Conservation (phyloP, 2,329 filamentous ascomycete genomes). For the Apiospora rasikravindrae region DNA sequence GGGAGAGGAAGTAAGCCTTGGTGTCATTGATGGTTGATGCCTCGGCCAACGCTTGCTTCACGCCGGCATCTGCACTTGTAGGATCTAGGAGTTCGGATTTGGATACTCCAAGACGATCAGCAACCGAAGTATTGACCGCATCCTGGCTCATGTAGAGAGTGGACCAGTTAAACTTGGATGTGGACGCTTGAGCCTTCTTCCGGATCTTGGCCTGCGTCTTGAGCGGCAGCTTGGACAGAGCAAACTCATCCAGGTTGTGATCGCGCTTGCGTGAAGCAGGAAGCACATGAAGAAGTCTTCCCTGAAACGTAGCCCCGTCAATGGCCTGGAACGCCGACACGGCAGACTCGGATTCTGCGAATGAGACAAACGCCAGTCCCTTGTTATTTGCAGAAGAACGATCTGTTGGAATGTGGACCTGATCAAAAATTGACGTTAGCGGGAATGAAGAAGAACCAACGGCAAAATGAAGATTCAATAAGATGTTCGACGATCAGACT, state of each 20-base stretch:
- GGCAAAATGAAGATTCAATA: constrained; percentile 34
- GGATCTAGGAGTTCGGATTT: constrained; percentile 94
- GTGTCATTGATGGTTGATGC: constrained; percentile 96
- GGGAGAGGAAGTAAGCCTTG: constrained; percentile 85
- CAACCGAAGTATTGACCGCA: constrained; percentile 89
- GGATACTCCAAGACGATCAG: constrained; percentile 82
- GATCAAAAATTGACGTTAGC: constrained; percentile 45
- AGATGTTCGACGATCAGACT: constrained; percentile 67
- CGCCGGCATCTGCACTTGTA: constrained; percentile 91
- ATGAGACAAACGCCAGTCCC: constrained; percentile 89
- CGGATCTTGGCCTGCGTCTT: constrained; percentile 94
- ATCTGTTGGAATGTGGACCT: constrained; percentile 84
- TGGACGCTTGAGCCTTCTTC: constrained; percentile 79
- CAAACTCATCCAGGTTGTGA: constrained; percentile 83
- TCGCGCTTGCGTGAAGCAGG: constrained; percentile 84
- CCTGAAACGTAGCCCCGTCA: constrained; percentile 89
- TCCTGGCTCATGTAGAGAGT: constrained; percentile 99
- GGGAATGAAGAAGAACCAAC: constrained; percentile 32
- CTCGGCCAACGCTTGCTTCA: constrained; percentile 96
- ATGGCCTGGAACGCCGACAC: constrained; percentile 78
- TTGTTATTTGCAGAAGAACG: constrained; percentile 73
- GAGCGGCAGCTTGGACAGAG: constrained; percentile 86
- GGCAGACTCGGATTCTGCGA: constrained; percentile 72
- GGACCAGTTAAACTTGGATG: constrained; percentile 93
- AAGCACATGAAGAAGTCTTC: constrained; percentile 87